A percentile compares a stretch with the other conserved stretches of the same genome.
Conservation (phyloP, 176 grass and related monocot genomes). For the Cocos nucifera region DNA sequence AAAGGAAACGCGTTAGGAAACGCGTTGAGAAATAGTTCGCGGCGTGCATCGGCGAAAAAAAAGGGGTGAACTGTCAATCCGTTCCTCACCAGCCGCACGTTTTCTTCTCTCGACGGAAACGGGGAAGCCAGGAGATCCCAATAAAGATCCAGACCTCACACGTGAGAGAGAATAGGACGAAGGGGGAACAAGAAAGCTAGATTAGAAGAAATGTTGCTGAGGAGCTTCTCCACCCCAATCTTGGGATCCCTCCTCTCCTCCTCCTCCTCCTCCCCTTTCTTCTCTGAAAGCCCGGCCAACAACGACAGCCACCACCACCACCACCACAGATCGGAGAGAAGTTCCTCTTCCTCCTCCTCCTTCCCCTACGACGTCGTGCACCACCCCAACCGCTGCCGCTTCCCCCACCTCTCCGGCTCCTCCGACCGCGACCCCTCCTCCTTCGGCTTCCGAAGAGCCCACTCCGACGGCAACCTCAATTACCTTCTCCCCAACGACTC, state of each 20-base stretch:
- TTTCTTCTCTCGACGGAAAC: too few relatives aligned
- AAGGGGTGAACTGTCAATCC: too few relatives aligned
- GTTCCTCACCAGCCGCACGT: too few relatives aligned
- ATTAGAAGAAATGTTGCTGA: slow-evolving; percentile 29
- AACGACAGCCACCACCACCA: slow-evolving; percentile 18
- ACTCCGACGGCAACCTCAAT: slow-evolving; percentile 51
- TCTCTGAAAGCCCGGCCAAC: slow-evolving; percentile 26
- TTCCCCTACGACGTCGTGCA: slow-evolving; percentile 20
- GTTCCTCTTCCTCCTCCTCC: slow-evolving; percentile 31
- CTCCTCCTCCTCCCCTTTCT: slow-evolving; percentile 33
- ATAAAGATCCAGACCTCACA: too few relatives aligned
- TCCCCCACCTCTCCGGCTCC: slow-evolving; percentile 16
- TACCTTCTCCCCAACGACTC: slow-evolving; percentile 17
- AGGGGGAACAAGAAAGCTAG: too few relatives aligned
- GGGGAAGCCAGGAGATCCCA: too few relatives aligned
- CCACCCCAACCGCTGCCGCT: slow-evolving; percentile 28
- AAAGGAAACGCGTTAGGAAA: too few relatives aligned
- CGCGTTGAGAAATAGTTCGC: too few relatives aligned
- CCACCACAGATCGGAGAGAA: not conserved
- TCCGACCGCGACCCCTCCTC: slow-evolving; percentile 19
- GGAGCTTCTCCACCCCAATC: slow-evolving; percentile 59
- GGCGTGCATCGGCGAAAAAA: too few relatives aligned
- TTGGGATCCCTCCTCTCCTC: slow-evolving; percentile 44
- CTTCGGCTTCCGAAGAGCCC: slow-evolving; percentile 39
- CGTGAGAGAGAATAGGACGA: too few relatives aligned